Percentiles rank a stretch among this genome's conserved stretches.
These are phyloP conservation scores for Mycena pura DNA, from an alignment of 768 basidiomycete species.

Conservation along the genomic window DNA sequence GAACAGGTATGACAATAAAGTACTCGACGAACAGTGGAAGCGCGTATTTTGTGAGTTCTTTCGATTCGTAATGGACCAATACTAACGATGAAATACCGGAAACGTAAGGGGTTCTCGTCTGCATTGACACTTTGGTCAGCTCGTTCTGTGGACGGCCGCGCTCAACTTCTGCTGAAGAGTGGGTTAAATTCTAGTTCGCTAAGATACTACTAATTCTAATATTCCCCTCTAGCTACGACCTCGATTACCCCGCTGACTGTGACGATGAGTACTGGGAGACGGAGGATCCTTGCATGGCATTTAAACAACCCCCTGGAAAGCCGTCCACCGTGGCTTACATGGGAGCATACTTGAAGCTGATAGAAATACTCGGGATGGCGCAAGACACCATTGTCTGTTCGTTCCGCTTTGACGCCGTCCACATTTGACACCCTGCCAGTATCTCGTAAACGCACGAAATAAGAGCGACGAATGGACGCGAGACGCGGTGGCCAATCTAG, in stretches of 20 bases:
- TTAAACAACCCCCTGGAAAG: conserved; percentile 68
- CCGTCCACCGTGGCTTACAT: conserved; percentile 61
- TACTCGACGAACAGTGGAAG: conserved; percentile 61
- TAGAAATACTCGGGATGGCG: conserved; percentile 66
- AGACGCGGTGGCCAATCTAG: conserved; percentile 56
- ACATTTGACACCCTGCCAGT: conserved; percentile 41
- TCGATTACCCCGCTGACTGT: conserved; percentile 71
- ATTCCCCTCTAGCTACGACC: conserved; percentile 57
- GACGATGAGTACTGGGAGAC: conserved; percentile 56
- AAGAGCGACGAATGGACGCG: conserved; percentile 52
- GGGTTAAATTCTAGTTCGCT: conserved; percentile 30
- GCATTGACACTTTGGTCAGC: conserved; percentile 33
- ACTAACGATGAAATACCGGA: background rate
- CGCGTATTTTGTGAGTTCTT: conserved; percentile 51
- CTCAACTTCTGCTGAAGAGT: conserved; percentile 65
- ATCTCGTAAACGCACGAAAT: conserved; percentile 53
- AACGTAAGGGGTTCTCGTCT: conserved; percentile 27
- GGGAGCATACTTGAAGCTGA: conserved; percentile 58
- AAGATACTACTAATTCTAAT: background rate
- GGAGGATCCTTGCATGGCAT: conserved; percentile 51
- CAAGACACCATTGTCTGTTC: conserved; percentile 65
- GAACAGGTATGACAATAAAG: conserved; percentile 36
- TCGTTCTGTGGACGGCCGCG: conserved; percentile 62
- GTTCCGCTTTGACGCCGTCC: conserved; percentile 11
- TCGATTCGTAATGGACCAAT: background rate